phyloP scores from a whole-genome alignment of 805 yeast species.

The Candida awuae region DNA sequence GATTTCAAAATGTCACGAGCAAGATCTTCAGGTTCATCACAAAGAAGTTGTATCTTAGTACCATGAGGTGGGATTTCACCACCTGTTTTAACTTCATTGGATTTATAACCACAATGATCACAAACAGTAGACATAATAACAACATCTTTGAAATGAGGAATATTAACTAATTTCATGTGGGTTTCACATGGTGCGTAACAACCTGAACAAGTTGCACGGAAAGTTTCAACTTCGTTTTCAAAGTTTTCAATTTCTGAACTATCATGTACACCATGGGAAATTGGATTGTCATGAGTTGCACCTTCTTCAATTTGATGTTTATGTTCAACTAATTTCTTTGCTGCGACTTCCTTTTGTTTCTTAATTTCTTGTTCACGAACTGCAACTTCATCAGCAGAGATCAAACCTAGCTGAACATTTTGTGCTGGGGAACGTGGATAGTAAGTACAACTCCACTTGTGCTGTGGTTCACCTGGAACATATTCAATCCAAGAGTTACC shows the following conservation, averaged over 20 bases:
- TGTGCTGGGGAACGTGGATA: conserved; percentile 84
- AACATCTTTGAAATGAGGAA: conserved; percentile 97
- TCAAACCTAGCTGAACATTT: conserved; percentile 73
- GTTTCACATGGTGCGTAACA: conserved; percentile 80
- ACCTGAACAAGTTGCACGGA: conserved; percentile 86
- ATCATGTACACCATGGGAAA: conserved; percentile 55
- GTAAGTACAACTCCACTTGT: conserved; percentile 82
- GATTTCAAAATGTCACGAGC: conserved; percentile 91
- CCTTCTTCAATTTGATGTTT: conserved; percentile 26
- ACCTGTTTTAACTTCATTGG: conserved; percentile 97
- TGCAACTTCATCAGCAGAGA: conserved; percentile 59
- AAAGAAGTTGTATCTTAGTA: conserved; percentile 56
- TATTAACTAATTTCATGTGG: conserved; percentile 92
- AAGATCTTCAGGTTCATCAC: conserved; percentile 87
- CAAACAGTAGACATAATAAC: conserved; percentile 93
- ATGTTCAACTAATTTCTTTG: conserved; percentile 17
- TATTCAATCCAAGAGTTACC: conserved; percentile 97
- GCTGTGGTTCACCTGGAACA: conserved; percentile 77
- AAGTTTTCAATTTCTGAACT: conserved; percentile 73
- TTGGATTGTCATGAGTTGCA: conserved; percentile 30
- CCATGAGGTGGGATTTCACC: conserved; percentile 92
- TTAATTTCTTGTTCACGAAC: conserved; percentile 35
- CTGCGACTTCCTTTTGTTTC: conserved; percentile 13
- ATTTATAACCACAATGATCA: conserved; percentile 87
- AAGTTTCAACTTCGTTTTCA: conserved; percentile 86